These are phyloP conservation scores for Kuraishia ogatae DNA, from an alignment of 805 yeast species.

Conservation along the genomic window DNA sequence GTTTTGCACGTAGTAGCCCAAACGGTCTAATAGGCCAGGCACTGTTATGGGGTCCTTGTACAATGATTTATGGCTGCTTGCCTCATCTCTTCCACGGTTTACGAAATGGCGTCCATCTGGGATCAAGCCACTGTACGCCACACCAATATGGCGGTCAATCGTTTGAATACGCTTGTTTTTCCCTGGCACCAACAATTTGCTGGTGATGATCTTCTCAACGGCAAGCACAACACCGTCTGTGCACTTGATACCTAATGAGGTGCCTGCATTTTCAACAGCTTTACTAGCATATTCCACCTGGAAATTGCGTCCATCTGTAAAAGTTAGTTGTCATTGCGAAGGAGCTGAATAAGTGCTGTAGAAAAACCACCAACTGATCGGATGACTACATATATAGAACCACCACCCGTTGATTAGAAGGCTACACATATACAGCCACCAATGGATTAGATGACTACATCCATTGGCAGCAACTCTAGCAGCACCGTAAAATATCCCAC, in stretches of 20 bases:
- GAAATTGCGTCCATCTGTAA: conserved; percentile 85
- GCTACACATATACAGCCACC: no score
- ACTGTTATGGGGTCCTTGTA: conserved; percentile 74
- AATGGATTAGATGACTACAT: no score
- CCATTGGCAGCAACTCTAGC: no score
- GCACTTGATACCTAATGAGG: conserved; percentile 87
- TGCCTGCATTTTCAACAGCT: conserved; percentile 97
- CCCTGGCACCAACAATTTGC: conserved; percentile 83
- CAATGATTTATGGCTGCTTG: conserved; percentile 63
- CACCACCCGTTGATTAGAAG: no score
- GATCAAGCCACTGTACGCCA: conserved; percentile 87
- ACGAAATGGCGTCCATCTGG: conserved; percentile 97
- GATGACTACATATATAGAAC: no score
- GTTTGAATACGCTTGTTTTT: conserved; percentile 88
- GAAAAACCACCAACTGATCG: no score
- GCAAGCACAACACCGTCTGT: conserved; percentile 95
- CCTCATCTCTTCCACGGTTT: conserved; percentile 87
- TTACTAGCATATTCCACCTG: conserved; percentile 97
- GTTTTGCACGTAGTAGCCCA: conserved; percentile 90
- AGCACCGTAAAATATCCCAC: no score
- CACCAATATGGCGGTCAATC: conserved; percentile 89
- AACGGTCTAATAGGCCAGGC: conserved; percentile 74
- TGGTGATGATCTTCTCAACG: conserved; percentile 84
- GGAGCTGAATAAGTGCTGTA: no score
- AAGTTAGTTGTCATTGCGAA: no score